Base-by-base conservation (phyloP, 2,329 filamentous ascomycete species). In the Cephalotrichum gorgonifer region DNA sequence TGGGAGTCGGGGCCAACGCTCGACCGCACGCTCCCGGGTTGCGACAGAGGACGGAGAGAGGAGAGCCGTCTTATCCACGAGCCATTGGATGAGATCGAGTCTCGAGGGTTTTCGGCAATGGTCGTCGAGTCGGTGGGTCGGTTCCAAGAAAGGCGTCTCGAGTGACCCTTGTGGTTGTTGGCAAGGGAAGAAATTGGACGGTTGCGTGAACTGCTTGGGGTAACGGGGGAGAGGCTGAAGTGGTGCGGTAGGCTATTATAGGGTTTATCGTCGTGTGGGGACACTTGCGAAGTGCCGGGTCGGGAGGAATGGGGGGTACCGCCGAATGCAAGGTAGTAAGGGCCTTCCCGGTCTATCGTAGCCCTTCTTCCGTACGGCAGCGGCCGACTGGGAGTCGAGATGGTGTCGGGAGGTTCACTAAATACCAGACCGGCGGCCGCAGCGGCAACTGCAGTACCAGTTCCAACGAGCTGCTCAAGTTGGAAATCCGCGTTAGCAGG, bases 11-110 rank as follows among this genome's bases (percentile, higher is more conserved):
- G 79, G 7, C 77, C 78, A 50, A 81, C 68, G 57, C 79, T 86
- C 30, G 83, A 85, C 53, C 79, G 72, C 58, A 81, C 86, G 57
- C 78, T 83, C 53, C 76, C 81, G 63, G 78, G 75, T 55, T 83
- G 80, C 25, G 81, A 85, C 23, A 73, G 60, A 20, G 83, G 83
- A 23, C 83, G 76, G 42, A 79, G 70, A n/a, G n/a, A n/a, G 23
- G 85, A 87, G 35, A 89, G 67, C 45, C 84, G 79, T 56, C 79
- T 78, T 54, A 88, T 79, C 86, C 86, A 90, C 26, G 84, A 87
- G 49, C 78, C 72, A 58, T 71, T 75, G 30, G 79, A 83, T 15
- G 79, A 82, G 30, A 74, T 57, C 3, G 80, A 83, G 57, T 81
- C 76, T 54, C 78, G 69, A 35, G 66, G 60, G 54, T 64, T 65